Conservation (phyloP, 163 green algal species). For the Prototheca cutis region DNA sequence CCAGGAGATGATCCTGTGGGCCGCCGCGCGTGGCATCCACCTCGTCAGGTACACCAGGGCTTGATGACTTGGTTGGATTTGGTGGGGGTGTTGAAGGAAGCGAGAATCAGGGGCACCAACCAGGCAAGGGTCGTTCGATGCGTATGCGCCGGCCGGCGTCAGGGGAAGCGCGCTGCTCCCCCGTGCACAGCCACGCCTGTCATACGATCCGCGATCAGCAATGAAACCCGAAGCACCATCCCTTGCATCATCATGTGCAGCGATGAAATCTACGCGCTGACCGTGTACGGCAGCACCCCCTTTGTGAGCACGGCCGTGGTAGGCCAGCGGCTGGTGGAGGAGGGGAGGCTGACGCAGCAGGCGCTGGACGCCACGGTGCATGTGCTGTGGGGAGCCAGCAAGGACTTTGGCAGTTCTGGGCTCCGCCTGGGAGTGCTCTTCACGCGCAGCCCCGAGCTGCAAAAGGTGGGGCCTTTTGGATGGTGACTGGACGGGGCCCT, state of each 20-base stretch:
- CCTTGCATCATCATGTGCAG: conserved; percentile 23
- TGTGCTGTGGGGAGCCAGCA: conserved; percentile 62
- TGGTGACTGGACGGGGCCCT: neutral
- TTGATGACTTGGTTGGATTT: too few species aligned
- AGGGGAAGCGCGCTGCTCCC: too few species aligned
- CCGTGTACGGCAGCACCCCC: conserved; percentile 34
- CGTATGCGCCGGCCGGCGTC: too few species aligned
- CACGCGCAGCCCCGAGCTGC: conserved; percentile 41
- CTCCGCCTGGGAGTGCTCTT: conserved; percentile 58
- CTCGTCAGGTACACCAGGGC: conserved; percentile 61
- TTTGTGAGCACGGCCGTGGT: conserved; percentile 46
- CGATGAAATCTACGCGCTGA: conserved; percentile 85
- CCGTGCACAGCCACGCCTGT: too few species aligned
- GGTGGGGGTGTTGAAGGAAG: too few species aligned
- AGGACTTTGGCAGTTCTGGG: conserved; percentile 68
- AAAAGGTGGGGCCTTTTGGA: conserved; percentile 1
- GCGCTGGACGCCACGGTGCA: conserved; percentile 42
- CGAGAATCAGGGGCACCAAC: too few species aligned
- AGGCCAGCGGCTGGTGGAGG: conserved; percentile 21
- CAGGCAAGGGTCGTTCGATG: too few species aligned
- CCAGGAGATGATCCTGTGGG: conserved; percentile 61
- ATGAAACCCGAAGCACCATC: too few species aligned
- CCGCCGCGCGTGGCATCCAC: conserved; percentile 43
- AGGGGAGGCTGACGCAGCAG: conserved; percentile 5
- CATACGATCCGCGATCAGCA: too few species aligned